Evolutionary conservation across 2,329 filamentous ascomycete genomes (phyloP).

Genomic region (Alternaria solani): DNA sequence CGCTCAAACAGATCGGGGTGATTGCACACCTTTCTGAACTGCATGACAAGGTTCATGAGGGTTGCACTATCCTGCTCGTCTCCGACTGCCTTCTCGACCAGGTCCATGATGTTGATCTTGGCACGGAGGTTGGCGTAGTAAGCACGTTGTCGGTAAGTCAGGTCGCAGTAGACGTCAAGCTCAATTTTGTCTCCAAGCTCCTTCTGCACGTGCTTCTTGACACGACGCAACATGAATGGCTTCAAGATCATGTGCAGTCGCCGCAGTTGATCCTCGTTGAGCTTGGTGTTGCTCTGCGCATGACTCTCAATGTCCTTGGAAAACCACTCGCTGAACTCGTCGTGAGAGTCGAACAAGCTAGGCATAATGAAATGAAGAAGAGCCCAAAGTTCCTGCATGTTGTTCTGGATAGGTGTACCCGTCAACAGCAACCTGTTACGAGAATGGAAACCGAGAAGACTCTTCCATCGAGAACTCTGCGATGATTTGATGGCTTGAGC

Average conservation of each 20-base stretch:
- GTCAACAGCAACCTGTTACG: conserved; percentile 92
- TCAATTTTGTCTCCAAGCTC: conserved; percentile 99
- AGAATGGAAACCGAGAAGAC: conserved; percentile 89
- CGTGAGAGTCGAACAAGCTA: conserved; percentile 93
- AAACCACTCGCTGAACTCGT: conserved; percentile 94
- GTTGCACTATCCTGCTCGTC: conserved; percentile 95
- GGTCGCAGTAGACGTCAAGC: conserved; percentile 91
- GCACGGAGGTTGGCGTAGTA: conserved; percentile 93
- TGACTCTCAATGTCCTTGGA: conserved; percentile 97
- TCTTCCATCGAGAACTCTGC: conserved; percentile 96
- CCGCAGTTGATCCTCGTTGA: conserved; percentile 97
- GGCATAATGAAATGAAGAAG: conserved; percentile 99
- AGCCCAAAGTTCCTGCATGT: conserved; percentile 99
- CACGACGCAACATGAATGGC: conserved; percentile 98
- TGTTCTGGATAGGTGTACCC: conserved; percentile 98
- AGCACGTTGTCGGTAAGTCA: conserved; percentile 94
- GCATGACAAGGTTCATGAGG: conserved; percentile 99
- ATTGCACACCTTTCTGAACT: conserved; percentile 99
- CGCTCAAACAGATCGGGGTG: conserved; percentile 97
- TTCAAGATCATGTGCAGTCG: conserved; percentile 99
- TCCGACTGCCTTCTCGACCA: conserved; percentile 95
- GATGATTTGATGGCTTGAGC: conserved; percentile 99
- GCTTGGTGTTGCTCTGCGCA: conserved; percentile 98
- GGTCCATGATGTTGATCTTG: conserved; percentile 98
- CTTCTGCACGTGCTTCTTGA: conserved; percentile 99